Base-by-base conservation (phyloP, 305 asterid genomes). In the Salvia sclarea region DNA sequence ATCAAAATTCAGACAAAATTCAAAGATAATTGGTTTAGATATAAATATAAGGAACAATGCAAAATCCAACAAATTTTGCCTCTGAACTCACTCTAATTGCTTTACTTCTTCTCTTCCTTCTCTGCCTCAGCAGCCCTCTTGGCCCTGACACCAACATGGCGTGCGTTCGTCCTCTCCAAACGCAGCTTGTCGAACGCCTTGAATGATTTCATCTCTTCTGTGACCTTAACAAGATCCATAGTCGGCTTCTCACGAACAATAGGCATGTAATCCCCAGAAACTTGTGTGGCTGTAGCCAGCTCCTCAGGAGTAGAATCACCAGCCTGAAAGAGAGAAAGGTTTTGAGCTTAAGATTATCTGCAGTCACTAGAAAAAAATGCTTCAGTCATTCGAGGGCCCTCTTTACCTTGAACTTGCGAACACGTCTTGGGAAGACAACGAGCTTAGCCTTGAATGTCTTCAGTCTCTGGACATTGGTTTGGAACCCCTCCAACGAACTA, bases 51-150 rank as follows among this genome's bases (percentile, higher is more conserved):
- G 44, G 21, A 66, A 44, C 63, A 35, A 20, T 6, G 18, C 48
- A 66, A 25, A n/a, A 73, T 40, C 49, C 52, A 66, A 21, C 53
- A 59, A 59, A 22, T 24, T 9, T 61, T 16, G 66, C 13, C 6
- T 22, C 52, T 44, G 28, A 48, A 48, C 59, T 38, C 28, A 20
- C 11, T 45, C 54, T 52, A 38, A 24, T 66, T 49, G 14, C 4
- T 54, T 70, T 84, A 88, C 75, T 91, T 90, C 80, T 90, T 91
- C 73, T 83, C 97, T 72, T 91, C 96, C 80, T 88, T 90, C 49
- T 88, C 94, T 4, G 94, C 97, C 67, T 90, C 97, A 0, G 94
- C 96, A 0, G 94, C 97, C 82, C 80, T 86, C 92, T 88, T 88
- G 24, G 81, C 86, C 64, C 95, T 75, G 24, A 73, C 82, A 50